Base-by-base conservation (phyloP, 2,329 filamentous ascomycete species). In the Diaporthe sp. region DNA sequence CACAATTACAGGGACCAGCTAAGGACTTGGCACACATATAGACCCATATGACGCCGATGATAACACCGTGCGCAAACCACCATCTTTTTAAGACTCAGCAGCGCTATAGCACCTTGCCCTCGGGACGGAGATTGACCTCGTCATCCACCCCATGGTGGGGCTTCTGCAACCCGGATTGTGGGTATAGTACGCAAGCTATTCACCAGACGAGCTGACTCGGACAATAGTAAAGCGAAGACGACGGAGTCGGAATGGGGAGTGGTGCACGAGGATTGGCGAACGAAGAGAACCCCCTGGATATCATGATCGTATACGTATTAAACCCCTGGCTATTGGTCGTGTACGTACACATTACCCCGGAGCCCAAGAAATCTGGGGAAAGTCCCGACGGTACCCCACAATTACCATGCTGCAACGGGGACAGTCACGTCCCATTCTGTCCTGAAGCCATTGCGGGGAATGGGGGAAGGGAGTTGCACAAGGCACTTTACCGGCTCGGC, bases 401-500 rank as follows among this genome's bases (percentile, higher is more conserved):
- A 51, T n/a, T 31, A 37, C 25, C 61, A 67, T 37, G 44, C 61
- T 49, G 47, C 28, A 67, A 49, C 5, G 44, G 61, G 28, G 8
- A 49, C 44, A 15, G n/a, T 67, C 61, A 67, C 20, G 42, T 67
- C 61, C 47, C 4, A 22, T 34, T 34, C 25, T 31, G 58, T 42
- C 22, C n/a, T 63, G 1, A 15, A 25, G 39, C n/a, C 44, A 49
- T 28, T 49, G 61, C 61, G 61, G 63, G 63, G 63, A 17, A 25
- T 25, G 1, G 63, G 63, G 10, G 31, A 17, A 37, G 63, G 63
- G 63, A 67, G 20, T 67, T 67, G 44, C 44, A 37, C 28, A 25
- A 67, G 63, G 44, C 61, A 51, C 10, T 67, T 51, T 28, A n/a
- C 44, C 44, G 63, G 63, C 20, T 67, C 63, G 63, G 63, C 44